phyloP scores from a whole-genome alignment of 495 filamentous ascomycete species.

The Hypomontagnella monticulosa region DNA sequence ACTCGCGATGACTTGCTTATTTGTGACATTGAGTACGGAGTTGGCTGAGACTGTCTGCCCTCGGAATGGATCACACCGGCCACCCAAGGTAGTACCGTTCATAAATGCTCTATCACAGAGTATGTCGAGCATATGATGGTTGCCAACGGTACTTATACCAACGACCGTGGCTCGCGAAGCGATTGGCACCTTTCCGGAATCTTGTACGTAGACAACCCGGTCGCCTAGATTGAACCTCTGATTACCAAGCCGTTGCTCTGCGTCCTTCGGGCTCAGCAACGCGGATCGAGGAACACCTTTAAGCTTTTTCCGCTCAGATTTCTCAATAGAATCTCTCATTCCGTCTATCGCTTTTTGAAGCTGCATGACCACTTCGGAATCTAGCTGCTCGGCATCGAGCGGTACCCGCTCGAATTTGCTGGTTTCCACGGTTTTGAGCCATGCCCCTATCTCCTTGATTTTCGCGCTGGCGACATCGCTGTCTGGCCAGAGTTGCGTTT shows the following conservation, averaged over 20 bases:
- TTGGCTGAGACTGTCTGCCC: slow-evolving; percentile 88
- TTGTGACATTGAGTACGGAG: slow-evolving; percentile 85
- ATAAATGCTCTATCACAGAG: slow-evolving; percentile 96
- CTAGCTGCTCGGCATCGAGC: slow-evolving; percentile 93
- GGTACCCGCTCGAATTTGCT: slow-evolving; percentile 94
- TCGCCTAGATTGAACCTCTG: slow-evolving; percentile 89
- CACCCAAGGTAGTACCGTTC: slow-evolving; percentile 89
- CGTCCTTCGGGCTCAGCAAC: slow-evolving; percentile 88
- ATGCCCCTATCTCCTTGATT: slow-evolving; percentile 87
- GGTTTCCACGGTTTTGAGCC: slow-evolving; percentile 89
- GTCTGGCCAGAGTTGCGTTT: slow-evolving; percentile 86
- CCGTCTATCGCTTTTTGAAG: slow-evolving; percentile 82
- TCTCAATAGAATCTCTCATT: slow-evolving; percentile 55
- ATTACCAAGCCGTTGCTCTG: slow-evolving; percentile 85
- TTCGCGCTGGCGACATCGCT: slow-evolving; percentile 69
- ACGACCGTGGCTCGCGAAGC: slow-evolving; percentile 91
- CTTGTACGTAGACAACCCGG: slow-evolving; percentile 89
- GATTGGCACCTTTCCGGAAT: slow-evolving; percentile 94
- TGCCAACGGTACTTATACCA: slow-evolving; percentile 85
- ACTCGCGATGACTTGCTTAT: slow-evolving; percentile 79
- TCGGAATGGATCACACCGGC: slow-evolving; percentile 93
- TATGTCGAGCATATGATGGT: slow-evolving; percentile 84
- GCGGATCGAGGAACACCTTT: slow-evolving; percentile 84
- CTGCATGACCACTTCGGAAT: slow-evolving; percentile 83
- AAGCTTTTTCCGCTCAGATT: slow-evolving; percentile 69